These are phyloP conservation scores for Pichia inconspicua DNA, from an alignment of 1,139 yeast species.

Conservation along the genomic window DNA sequence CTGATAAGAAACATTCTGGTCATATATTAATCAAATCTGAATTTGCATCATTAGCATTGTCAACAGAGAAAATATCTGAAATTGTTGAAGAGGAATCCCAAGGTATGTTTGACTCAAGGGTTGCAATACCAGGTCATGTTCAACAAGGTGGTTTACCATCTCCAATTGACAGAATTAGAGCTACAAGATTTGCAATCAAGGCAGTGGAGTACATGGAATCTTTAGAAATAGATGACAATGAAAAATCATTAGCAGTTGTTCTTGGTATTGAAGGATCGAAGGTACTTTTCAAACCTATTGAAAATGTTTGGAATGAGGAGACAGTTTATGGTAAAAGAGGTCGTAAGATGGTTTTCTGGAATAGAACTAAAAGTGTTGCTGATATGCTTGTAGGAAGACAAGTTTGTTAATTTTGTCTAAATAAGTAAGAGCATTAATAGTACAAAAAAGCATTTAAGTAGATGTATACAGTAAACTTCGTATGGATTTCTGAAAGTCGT, in stretches of 20 bases:
- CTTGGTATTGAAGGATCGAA: slow-evolving; percentile 79
- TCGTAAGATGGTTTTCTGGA: slow-evolving; percentile 88
- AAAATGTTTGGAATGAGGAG: slow-evolving; percentile 75
- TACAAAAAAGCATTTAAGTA: no score
- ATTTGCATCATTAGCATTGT: slow-evolving; percentile 72
- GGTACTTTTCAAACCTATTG: slow-evolving; percentile 63
- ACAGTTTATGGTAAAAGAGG: slow-evolving; percentile 74
- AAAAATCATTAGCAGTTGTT: slow-evolving; percentile 67
- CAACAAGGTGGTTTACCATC: slow-evolving; percentile 98
- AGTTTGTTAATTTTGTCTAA: slow-evolving; percentile 9
- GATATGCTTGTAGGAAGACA: slow-evolving; percentile 82
- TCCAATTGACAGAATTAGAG: slow-evolving; percentile 88
- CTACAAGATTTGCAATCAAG: slow-evolving; percentile 81
- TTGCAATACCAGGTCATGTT: slow-evolving; percentile 96
- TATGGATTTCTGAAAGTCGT: no score
- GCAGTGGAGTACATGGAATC: slow-evolving; percentile 79
- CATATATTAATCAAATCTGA: slow-evolving; percentile 80
- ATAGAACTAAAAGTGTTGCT: slow-evolving; percentile 61
- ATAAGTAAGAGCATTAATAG: no score
- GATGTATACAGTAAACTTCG: no score
- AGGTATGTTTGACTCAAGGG: slow-evolving; percentile 79
- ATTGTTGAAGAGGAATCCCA: slow-evolving; percentile 72
- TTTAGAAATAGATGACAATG: slow-evolving; percentile 22
- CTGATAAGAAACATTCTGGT: slow-evolving; percentile 64
- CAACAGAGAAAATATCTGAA: slow-evolving; percentile 75